Percentiles rank a stretch among this genome's conserved stretches.
These are phyloP conservation scores for Farysia itapuensis DNA, from an alignment of 1,284 basidiomycete genomes.

Conservation along the genomic window DNA sequence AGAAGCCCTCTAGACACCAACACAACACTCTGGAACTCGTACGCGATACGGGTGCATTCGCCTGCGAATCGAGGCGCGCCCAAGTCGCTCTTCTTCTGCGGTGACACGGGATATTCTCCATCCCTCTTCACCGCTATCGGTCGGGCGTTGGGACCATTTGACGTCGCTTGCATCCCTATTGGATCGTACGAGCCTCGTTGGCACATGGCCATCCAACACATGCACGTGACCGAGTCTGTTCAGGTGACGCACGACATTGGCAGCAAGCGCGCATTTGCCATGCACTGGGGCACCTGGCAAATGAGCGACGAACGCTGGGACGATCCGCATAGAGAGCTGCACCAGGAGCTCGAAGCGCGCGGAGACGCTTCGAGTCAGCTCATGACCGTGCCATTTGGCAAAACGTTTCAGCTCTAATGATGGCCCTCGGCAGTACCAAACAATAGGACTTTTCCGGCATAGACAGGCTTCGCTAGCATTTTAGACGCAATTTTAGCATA, in stretches of 20 bases:
- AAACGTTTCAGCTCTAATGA: conserved; percentile 20
- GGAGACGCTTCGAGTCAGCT: conserved; percentile 10
- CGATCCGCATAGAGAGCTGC: conserved; percentile 37
- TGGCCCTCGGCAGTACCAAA: too few relatives aligned
- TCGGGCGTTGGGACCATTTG: conserved; percentile 61
- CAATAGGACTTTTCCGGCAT: too few relatives aligned
- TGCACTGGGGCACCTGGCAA: conserved; percentile 64
- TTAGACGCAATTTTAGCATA: too few relatives aligned
- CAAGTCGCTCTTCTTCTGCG: conserved; percentile 60
- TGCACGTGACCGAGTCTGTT: conserved; percentile 41
- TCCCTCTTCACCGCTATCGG: conserved; percentile 62
- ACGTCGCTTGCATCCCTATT: conserved; percentile 63
- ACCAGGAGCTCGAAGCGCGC: conserved; percentile 17
- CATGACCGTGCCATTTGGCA: conserved; percentile 38
- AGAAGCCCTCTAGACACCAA: conserved; percentile 63
- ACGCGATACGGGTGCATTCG: conserved; percentile 29
- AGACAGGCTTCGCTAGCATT: too few relatives aligned
- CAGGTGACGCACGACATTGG: conserved; percentile 45
- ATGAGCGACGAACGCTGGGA: conserved; percentile 60
- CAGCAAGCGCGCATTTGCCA: conserved; percentile 51
- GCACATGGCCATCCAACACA: conserved; percentile 52
- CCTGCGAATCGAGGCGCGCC: neutral
- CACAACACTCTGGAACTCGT: conserved; percentile 61
- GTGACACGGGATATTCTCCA: conserved; percentile 61
- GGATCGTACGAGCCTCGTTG: conserved; percentile 58